Evolutionary conservation across 495 filamentous ascomycete species (phyloP), one percentile per base, ranked within the genome.

Genomic region (Lophiotrema nucula): DNA sequence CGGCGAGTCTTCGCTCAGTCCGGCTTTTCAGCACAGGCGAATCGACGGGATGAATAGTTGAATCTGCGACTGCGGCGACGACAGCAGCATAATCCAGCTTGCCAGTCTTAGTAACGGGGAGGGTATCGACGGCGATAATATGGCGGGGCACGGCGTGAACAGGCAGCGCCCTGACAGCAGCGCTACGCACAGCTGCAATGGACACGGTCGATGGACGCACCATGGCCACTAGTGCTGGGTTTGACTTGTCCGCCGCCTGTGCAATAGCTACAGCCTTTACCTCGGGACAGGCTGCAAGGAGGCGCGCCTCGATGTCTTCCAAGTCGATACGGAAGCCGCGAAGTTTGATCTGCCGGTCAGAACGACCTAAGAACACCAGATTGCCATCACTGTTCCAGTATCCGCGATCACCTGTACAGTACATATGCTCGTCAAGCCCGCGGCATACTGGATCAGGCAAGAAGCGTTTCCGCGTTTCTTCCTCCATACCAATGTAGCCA

Each of bases 401-500:
- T n/a, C 57, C 71, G 6, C 63, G 49, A 56, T 73, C 72, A 10
- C 72, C 72, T 2, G 66, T 74, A 41, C 55, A 56, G 47, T 72
- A 74, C 72, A 75, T 71, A 6, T 21, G 2, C 23, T 25, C 24
- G 37, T 53, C 83, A n/a, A n/a, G n/a, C 76, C 58, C 78, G 69
- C 10, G 46, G 27, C 69, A 77, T 72, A 16, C 60, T 60, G 0
- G 71, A n/a, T 81, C 76, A 4, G 71, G 73, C 12, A 66, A 70
- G 28, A 71, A 73, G 16, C 79, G 68, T 53, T 80, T 70, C 39
- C 76, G 75, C 50, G 75, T 38, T 23, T 77, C 69, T 13, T 76
- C 75, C 44, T 74, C 71, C 6, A 78, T 6, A n/a, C 21, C 41
- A 3, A 61, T 24, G 47, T 76, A 76, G 2, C 73, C 73, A 11